Conservation (phyloP, 768 basidiomycete genomes). For the Hortiboletus campestris region DNA sequence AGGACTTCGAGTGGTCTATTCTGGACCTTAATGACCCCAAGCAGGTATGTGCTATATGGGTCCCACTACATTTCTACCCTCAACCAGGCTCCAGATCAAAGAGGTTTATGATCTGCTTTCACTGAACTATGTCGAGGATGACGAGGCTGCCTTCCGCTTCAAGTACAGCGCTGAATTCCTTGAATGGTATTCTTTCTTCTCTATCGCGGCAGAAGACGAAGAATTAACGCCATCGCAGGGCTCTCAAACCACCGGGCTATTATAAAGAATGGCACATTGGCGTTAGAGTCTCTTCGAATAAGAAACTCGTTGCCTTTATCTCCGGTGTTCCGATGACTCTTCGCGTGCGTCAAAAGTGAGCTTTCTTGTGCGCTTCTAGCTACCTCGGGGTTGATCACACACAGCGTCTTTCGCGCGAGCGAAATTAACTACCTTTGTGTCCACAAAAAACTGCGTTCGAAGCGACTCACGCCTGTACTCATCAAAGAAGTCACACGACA, state of each 20-base stretch:
- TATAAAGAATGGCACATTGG: slow-evolving; percentile 94
- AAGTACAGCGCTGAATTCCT: slow-evolving; percentile 94
- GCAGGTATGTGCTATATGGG: slow-evolving; percentile 47
- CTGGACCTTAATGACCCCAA: slow-evolving; percentile 75
- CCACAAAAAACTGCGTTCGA: slow-evolving; percentile 95
- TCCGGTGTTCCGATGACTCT: slow-evolving; percentile 86
- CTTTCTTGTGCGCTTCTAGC: slow-evolving; percentile 4
- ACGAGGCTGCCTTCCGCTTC: slow-evolving; percentile 94
- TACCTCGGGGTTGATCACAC: slow-evolving; percentile 7
- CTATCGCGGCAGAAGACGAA: not conserved
- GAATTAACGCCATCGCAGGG: slow-evolving; percentile 50
- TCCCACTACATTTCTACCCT: not conserved
- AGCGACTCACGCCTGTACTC: slow-evolving; percentile 90
- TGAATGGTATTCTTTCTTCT: slow-evolving; percentile 59
- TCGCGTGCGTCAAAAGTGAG: slow-evolving; percentile 82
- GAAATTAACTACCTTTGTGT: slow-evolving; percentile 99
- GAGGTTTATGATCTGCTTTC: slow-evolving; percentile 93
- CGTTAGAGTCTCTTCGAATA: slow-evolving; percentile 85
- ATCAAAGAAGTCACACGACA: slow-evolving; percentile 98
- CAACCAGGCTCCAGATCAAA: slow-evolving; percentile 54
- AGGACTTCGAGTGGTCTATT: slow-evolving; percentile 88
- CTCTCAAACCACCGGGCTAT: slow-evolving; percentile 91
- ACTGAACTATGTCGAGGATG: slow-evolving; percentile 94
- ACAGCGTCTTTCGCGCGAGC: slow-evolving; percentile 64
- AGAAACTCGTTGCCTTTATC: slow-evolving; percentile 96